These are phyloP conservation scores for Solanum peruvianum DNA, from an alignment of 257 asterid species.

Conservation along the genomic window DNA sequence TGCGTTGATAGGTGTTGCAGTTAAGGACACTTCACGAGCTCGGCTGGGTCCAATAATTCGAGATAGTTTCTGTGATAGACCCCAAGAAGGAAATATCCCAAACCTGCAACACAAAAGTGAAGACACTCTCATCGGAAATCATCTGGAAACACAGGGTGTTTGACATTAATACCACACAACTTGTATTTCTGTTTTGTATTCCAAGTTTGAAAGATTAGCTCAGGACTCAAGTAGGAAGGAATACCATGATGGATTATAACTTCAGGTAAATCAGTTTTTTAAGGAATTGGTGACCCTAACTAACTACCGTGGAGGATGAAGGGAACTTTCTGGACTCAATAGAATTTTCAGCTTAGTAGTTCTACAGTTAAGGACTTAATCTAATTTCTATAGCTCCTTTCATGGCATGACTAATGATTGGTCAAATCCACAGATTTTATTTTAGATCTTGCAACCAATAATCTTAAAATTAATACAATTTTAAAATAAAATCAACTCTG, in stretches of 20 bases:
- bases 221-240: background rate
- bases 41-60: constrained; percentile 77
- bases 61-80: constrained; percentile 89
- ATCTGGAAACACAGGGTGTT: background rate
- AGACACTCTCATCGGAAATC: background rate
- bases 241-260: background rate
- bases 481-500: background rate
- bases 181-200: background rate
- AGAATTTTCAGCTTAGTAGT: background rate
- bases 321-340: background rate
- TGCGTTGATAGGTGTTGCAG: constrained; percentile 62
- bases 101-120: constrained; percentile 33
- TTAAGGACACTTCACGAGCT: constrained; percentile 76
- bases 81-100: constrained; percentile 99
- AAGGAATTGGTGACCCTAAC: background rate
- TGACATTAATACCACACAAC: background rate
- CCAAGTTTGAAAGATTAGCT: background rate
- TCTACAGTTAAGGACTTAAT: background rate
- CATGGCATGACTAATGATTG: background rate
- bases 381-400: background rate
- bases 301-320: background rate
- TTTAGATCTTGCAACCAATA: background rate
- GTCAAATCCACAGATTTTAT: background rate
- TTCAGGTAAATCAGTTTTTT: background rate
- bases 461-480: background rate